Base-by-base conservation (phyloP, 306 rosid species). In the Cucumis cinereus region DNA sequence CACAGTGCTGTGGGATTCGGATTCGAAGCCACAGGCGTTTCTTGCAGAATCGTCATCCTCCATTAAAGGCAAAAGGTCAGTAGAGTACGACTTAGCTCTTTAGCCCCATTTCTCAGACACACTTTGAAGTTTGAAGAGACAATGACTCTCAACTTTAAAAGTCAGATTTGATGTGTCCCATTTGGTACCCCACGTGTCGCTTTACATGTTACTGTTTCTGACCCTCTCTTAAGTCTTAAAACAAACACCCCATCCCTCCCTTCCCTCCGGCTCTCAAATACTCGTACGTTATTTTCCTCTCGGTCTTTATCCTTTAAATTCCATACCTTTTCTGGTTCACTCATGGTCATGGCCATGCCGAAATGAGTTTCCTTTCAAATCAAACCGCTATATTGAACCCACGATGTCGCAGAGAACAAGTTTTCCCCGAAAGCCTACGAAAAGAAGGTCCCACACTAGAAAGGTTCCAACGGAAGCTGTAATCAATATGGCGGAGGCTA, bases 161-260 rank as follows among this genome's bases (percentile, higher is more conserved):
- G 24, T 55, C 35, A 68, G 57, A 77, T 78, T 80, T 78, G 87
- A 89, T 85, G 90, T 86, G 89, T 86, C 89, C 61, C 78, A 76
- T 14, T 79, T 80, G 28, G 75, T 76, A 80, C 71, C 63, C 75
- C 53, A 86, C 90, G 86, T 83, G 89, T 85, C 87, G 73, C 49
- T 78, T 15, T 73, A 77, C 77, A 87, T 77, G 82, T 72, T 33
- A 24, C 71, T 55, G 61, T 59, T 56, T 77, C 74, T 68, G 74
- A 68, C 74, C 54, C 36, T 68, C 74, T 47, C 22, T 50, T 50
- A 50, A 50, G 55, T 50, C 55, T 17, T 50, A 35, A 57, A 20
- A 22, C 72, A 38, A n/a, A 66, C 70, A 63, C 7, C 9, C 72
- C 68, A 28, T 17, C 30, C 24, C 13, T 33, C 69, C 40, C 13